phyloP scores from a whole-genome alignment of 345 rosid genomes.

The Corchorus capsularis region DNA sequence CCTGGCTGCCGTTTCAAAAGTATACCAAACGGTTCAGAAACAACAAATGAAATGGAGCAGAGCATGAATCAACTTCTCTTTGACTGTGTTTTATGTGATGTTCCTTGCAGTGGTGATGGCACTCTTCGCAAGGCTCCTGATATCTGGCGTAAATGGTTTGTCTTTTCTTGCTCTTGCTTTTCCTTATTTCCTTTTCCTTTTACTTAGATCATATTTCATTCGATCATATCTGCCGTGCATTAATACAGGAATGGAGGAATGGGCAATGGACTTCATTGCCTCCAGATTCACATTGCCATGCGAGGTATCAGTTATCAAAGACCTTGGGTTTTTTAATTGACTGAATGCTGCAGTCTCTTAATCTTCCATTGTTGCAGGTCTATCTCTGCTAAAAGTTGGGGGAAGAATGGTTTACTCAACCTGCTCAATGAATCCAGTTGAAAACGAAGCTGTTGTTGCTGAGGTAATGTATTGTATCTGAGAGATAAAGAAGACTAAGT shows the following conservation, averaged over 20 bases:
- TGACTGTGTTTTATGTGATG: conserved; percentile 94
- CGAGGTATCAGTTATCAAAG: conserved; percentile 55
- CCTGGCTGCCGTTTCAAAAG: conserved; percentile 70
- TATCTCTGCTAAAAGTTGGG: conserved; percentile 84
- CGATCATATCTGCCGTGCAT: conserved; percentile 22
- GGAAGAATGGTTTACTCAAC: conserved; percentile 99
- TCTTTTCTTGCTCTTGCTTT: conserved; percentile 2
- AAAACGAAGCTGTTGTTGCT: conserved; percentile 97
- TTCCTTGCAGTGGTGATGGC: conserved; percentile 98
- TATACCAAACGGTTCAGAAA: conserved; percentile 34
- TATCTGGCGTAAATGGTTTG: conserved; percentile 94
- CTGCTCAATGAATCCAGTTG: conserved; percentile 98
- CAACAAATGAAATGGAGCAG: conserved; percentile 34
- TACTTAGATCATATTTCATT: not conserved
- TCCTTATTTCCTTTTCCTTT: not conserved
- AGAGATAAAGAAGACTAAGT: not conserved
- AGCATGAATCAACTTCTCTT: conserved; percentile 61
- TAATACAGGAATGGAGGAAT: conserved; percentile 75
- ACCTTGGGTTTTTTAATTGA: conserved; percentile 1
- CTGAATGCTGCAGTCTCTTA: not conserved
- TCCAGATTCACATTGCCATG: conserved; percentile 88
- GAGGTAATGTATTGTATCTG: conserved; percentile 49
- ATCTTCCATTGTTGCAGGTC: conserved; percentile 46
- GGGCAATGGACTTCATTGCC: conserved; percentile 86
- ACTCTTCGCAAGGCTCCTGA: conserved; percentile 98